phyloP scores from a whole-genome alignment of 768 basidiomycete species.

The Xerocomellus amylosporus region DNA sequence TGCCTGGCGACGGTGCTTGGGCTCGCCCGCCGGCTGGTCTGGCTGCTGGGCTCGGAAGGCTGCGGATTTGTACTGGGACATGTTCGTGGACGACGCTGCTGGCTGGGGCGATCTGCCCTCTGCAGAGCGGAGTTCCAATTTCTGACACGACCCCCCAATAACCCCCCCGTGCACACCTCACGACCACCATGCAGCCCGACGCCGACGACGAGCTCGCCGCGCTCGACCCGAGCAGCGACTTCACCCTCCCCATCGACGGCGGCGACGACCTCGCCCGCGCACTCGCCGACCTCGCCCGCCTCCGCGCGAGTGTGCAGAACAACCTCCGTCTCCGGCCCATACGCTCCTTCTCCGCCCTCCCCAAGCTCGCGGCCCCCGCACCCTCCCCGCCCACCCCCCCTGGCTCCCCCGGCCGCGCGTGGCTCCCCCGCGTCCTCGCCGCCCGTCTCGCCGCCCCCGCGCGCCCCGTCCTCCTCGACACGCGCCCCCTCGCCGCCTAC shows the following conservation, averaged over 20 bases:
- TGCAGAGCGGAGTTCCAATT: conserved; percentile 20
- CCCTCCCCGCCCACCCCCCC: conserved; percentile 40
- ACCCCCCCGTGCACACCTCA: conserved; percentile 21
- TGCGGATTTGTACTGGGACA: conserved; percentile 33
- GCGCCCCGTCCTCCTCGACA: conserved; percentile 78
- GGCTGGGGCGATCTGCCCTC: not conserved
- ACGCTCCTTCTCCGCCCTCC: conserved; percentile 52
- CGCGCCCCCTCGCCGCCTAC: conserved; percentile 67
- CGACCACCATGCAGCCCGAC: conserved; percentile 24
- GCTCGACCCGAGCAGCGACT: conserved; percentile 32
- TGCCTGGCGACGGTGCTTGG: conserved; percentile 53
- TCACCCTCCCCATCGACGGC: conserved; percentile 17
- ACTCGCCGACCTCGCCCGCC: conserved; percentile 61
- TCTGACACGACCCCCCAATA: conserved; percentile 5
- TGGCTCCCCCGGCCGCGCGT: conserved; percentile 21
- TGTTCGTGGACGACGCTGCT: not conserved
- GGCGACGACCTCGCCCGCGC: conserved; percentile 61
- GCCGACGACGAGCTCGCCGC: conserved; percentile 28
- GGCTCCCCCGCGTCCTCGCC: conserved; percentile 29
- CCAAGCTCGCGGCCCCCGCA: conserved; percentile 43
- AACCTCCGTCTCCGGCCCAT: conserved; percentile 80
- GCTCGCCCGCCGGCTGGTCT: conserved; percentile 13
- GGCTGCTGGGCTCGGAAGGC: conserved; percentile 25
- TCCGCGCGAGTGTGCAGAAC: conserved; percentile 69
- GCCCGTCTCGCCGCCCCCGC: conserved; percentile 43